phyloP scores from a whole-genome alignment of 2,329 filamentous ascomycete species.

The Fusarium nurragi region DNA sequence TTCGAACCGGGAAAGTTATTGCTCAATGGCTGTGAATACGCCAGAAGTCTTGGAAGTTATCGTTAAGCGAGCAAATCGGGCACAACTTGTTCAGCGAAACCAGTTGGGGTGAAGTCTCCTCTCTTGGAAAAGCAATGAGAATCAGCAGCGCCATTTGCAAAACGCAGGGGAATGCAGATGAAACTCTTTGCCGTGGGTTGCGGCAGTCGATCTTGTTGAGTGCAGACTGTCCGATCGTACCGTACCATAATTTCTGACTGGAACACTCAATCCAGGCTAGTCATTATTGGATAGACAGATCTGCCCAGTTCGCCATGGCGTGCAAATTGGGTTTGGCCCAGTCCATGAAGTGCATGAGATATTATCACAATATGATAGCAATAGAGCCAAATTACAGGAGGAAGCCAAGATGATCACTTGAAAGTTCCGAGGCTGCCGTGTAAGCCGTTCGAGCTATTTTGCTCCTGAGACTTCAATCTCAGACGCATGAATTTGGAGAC shows the following conservation, averaged over 20 bases:
- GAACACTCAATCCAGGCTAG: too few relatives aligned
- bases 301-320: too few relatives aligned
- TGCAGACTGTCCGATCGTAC: neutral
- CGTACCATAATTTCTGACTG: neutral
- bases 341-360: too few relatives aligned
- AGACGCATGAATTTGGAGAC: too few relatives aligned
- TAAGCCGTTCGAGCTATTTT: too few relatives aligned
- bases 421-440: too few relatives aligned
- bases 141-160: neutral
- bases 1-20: neutral
- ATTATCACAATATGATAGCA: too few relatives aligned
- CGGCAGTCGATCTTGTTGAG: neutral
- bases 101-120: accelerated
- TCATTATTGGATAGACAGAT: too few relatives aligned
- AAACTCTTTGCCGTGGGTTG: neutral
- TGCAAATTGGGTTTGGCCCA: too few relatives aligned
- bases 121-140: neutral
- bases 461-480: too few relatives aligned
- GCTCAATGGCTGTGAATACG: neutral
- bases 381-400: too few relatives aligned
- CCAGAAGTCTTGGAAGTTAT: neutral
- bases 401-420: too few relatives aligned
- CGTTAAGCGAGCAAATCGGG: neutral
- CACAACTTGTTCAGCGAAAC: neutral
- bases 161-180: accelerated